Evolutionary conservation across 2,329 filamentous ascomycete species (phyloP).

Genomic region (Fusarium equiseti): DNA sequence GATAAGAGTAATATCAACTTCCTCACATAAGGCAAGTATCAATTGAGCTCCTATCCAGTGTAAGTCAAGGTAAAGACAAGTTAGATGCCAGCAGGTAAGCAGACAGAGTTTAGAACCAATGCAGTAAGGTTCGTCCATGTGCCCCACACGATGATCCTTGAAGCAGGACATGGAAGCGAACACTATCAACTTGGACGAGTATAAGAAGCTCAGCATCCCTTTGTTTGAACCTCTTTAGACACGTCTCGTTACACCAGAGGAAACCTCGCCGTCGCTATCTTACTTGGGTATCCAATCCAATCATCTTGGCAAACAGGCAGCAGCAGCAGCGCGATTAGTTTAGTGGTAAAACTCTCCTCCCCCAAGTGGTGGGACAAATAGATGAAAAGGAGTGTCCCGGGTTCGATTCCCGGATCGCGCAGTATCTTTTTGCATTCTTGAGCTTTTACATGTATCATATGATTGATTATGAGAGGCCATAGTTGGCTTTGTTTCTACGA

Average conservation of each 20-base stretch:
- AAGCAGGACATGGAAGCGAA: slow-evolving; percentile 7
- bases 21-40: background rate
- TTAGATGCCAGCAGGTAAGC: background rate
- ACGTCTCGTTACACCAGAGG: background rate
- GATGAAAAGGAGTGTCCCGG: slow-evolving; percentile 47
- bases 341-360: slow-evolving; percentile 57
- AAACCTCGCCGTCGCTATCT: background rate
- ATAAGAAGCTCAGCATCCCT: slow-evolving; percentile 26
- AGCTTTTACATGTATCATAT: background rate
- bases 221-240: background rate
- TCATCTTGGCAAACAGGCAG: slow-evolving; percentile 14
- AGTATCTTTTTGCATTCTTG: slow-evolving; percentile 28
- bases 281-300: slow-evolving; percentile 3
- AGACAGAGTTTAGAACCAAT: background rate
- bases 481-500: background rate
- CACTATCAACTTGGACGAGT: background rate
- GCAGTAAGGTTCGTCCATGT: slow-evolving; percentile 8
- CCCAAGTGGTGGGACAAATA: slow-evolving; percentile 46
- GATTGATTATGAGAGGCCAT: background rate
- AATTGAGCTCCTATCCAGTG: background rate
- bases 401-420: slow-evolving; percentile 55
- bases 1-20: background rate
- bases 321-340: slow-evolving; percentile 51
- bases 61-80: background rate
- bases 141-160: slow-evolving; percentile 13